Evolutionary conservation across 768 basidiomycete genomes (phyloP), one percentile per base, ranked within the genome.

Genomic region (Hortiboletus campestris): DNA sequence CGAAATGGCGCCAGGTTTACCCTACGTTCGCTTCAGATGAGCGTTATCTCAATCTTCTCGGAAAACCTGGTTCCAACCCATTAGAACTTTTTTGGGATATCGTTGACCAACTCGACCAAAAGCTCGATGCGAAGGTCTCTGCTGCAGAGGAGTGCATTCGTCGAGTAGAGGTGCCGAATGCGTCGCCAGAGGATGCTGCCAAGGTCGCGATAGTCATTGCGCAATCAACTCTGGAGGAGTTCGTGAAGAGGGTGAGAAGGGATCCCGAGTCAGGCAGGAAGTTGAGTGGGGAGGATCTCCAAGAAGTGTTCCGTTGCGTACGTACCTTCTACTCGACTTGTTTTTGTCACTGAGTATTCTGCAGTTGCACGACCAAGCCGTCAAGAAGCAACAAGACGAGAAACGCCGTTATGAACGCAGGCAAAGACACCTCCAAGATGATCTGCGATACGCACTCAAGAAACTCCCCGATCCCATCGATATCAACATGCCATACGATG

Each of bases 11-110:
- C 69, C 80, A 88, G 35, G 80, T 94, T 28, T 94, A 94, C 62
- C 86, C 91, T 0, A 72, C 78, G 22, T 86, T 98, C 74, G 76
- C 78, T 8, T 77, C 86, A 34, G 92, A 97, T 66, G 77, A 81
- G 42, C 84, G 92, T n/a, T 99, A 98, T 74, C 78, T 88, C 41
- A 79, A 82, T 57, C 84, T 98, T 72, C 84, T 98, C 17, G 96
- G 97, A 16, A 91, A 89, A 63, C 91, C 91, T 9, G 97, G 97
- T 14, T 96, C 94, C 2, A 94, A 91, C 61, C 95, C 96, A 1
- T 80, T 99, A 31, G 97, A 99, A 65, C 81, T 98, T 5, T 98
- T 97, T 74, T 97, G 94, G 93, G 96, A 98, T 71, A 69, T 81
- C 11, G 88, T 97, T 43, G 97, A 99, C 71, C 79, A 77, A 40